Evolutionary conservation across 129 eudicot genomes (phyloP).

Genomic region (Lactuca sativa): DNA sequence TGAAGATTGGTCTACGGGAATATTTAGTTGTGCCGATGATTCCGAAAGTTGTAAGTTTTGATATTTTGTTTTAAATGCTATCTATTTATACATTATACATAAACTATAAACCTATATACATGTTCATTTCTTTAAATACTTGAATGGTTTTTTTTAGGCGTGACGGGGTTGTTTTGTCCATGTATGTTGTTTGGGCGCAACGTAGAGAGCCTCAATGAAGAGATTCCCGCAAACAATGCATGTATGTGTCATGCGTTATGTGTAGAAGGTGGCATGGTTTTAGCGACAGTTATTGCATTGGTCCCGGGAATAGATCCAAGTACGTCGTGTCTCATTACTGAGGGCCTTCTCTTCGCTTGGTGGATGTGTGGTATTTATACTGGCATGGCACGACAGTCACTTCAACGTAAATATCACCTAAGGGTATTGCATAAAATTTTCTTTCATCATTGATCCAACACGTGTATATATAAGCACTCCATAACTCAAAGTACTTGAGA

Average conservation of each 20-base stretch:
- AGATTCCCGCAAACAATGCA: slow-evolving; percentile 48
- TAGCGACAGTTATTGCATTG: slow-evolving; percentile 56
- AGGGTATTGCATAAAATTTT: slow-evolving; percentile 39
- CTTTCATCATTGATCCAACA: not conserved
- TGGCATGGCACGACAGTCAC: slow-evolving; percentile 69
- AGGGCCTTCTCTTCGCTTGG: slow-evolving; percentile 82
- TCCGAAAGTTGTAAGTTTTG: slow-evolving; percentile 70
- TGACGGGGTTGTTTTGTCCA: slow-evolving; percentile 80
- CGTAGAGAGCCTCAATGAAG: slow-evolving; percentile 55
- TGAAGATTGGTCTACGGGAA: slow-evolving; percentile 84
- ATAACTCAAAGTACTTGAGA: not conserved
- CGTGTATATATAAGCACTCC: not conserved
- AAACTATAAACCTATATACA: not conserved
- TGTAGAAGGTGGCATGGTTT: slow-evolving; percentile 78
- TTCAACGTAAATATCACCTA: slow-evolving; percentile 81
- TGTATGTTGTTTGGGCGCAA: slow-evolving; percentile 84
- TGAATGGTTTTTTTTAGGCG: slow-evolving; percentile 37
- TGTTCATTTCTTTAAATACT: slow-evolving; percentile 3
- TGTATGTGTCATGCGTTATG: slow-evolving; percentile 76
- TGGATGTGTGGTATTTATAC: slow-evolving; percentile 90
- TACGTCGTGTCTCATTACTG: slow-evolving; percentile 60
- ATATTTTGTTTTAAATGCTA: not conserved
- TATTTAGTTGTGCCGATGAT: slow-evolving; percentile 80
- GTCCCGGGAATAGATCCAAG: slow-evolving; percentile 66
- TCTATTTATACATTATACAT: not conserved